Base-by-base conservation (phyloP, 371 early-diverging fungal species). In the Mucor saturninus region DNA sequence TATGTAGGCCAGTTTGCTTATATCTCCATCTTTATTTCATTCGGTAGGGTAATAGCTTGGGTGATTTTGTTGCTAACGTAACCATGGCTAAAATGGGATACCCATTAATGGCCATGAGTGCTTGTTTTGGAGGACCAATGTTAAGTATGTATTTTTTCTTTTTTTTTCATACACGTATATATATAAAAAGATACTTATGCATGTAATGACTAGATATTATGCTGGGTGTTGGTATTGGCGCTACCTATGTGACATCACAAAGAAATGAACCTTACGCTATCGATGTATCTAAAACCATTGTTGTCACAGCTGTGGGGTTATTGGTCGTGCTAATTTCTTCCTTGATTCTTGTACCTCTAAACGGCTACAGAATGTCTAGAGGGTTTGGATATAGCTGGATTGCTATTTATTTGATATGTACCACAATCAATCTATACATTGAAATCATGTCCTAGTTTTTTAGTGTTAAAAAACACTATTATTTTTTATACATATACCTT, bases 111-210 rank as follows among this genome's bases (percentile, higher is more conserved):
- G 93, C 92, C 0, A 80, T 94, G 57, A 86, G 90, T 26, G 94
- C 94, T 0, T 93, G 93, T 61, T 94, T 93, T 72, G 93, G 92
- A 21, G 89, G 92, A 2, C 93, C 93, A 6, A 83, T 93, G 85
- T 69, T 93, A 15, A 91, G 88, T 89, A 83, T 72, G 79, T 77
- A 50, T 11, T 42, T 1, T 13, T 26, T 4, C 8, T 72, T 77
- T 77, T 54, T 42, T 13, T 13, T 26, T 4, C 8, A 46, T 2
- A 5, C 5, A 39, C 7, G 50, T 2, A 2, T n/a, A 43, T 29
- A 6, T 30, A 39, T 7, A 21, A 14, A 13, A 45, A 62, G 26
- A 30, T 48, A 56, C 5, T 13, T 10, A 10, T 53, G 29, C 9
- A 29, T 46, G 45, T 28, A 13, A 54, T 29, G 32, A 37, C 55